Conservation (phyloP, 441 rosid genomes). For the Biscutella auriculata region DNA sequence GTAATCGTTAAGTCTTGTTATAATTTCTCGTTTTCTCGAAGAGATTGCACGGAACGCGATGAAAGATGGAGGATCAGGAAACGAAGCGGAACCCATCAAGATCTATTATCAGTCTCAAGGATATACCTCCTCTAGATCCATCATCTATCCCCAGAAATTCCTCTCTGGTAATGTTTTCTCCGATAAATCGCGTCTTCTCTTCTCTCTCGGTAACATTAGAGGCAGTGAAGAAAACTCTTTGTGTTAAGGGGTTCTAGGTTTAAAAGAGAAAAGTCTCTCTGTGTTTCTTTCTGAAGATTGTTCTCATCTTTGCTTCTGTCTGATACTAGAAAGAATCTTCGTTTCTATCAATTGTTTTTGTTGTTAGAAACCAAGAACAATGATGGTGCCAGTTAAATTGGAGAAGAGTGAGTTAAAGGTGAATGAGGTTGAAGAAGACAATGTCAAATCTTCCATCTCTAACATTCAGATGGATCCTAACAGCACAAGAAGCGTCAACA, state of each 20-base stretch:
- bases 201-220: neutral
- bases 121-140: slow-evolving; percentile 22
- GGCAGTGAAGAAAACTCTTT: no score
- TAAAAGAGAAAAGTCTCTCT: neutral
- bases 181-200: no score
- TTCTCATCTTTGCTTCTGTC: neutral
- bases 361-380: slow-evolving; percentile 5
- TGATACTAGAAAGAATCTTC: neutral
- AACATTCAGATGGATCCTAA: slow-evolving; percentile 21
- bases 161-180: slow-evolving; percentile 8
- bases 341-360: neutral
- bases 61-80: slow-evolving; percentile 12
- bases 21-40: neutral
- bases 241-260: no score
- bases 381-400: neutral
- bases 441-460: slow-evolving; percentile 2
- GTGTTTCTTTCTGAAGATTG: neutral
- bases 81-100: slow-evolving; percentile 12
- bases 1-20: neutral
- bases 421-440: slow-evolving; percentile 10
- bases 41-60: neutral
- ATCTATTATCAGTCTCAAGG: slow-evolving; percentile 15
- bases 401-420: neutral
- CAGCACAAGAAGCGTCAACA: slow-evolving; percentile 7
- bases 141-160: slow-evolving; percentile 3